Evolutionary conservation across 176 grass and related monocot genomes (phyloP).

Genomic region (Carex pumila): DNA sequence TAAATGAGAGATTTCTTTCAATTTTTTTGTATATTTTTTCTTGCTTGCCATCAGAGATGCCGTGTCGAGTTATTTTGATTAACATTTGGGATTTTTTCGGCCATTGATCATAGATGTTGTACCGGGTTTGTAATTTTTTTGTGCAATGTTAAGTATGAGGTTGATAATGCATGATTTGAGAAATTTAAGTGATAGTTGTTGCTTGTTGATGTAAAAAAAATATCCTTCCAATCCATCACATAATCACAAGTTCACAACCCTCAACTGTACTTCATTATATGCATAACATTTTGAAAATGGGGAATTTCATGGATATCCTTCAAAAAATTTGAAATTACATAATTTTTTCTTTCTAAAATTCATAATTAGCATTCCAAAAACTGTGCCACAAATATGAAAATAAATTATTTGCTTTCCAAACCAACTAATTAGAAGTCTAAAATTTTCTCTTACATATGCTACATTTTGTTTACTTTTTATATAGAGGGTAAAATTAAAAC

Average conservation of each 20-base stretch:
- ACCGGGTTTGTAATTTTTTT: neutral
- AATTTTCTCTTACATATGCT: no score
- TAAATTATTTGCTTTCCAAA: no score
- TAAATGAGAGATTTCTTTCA: neutral
- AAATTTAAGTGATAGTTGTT: neutral
- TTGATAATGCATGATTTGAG: neutral
- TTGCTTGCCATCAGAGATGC: neutral
- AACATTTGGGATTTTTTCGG: neutral
- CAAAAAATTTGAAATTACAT: no score
- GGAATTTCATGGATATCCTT: no score
- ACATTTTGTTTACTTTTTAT: no score
- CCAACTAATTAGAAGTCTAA: no score
- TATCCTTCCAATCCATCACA: neutral
- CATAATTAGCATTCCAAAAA: no score
- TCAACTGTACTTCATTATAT: neutral
- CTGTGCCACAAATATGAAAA: no score
- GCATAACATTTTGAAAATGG: neutral
- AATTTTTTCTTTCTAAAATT: no score
- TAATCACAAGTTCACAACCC: neutral
- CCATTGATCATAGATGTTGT: neutral
- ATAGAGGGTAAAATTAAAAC: no score
- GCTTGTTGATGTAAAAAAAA: neutral
- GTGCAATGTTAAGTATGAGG: neutral
- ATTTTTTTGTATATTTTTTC: neutral
- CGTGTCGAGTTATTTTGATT: neutral